phyloP scores from a whole-genome alignment of 2,329 filamentous ascomycete species.

The Fusarium goolgardi region DNA sequence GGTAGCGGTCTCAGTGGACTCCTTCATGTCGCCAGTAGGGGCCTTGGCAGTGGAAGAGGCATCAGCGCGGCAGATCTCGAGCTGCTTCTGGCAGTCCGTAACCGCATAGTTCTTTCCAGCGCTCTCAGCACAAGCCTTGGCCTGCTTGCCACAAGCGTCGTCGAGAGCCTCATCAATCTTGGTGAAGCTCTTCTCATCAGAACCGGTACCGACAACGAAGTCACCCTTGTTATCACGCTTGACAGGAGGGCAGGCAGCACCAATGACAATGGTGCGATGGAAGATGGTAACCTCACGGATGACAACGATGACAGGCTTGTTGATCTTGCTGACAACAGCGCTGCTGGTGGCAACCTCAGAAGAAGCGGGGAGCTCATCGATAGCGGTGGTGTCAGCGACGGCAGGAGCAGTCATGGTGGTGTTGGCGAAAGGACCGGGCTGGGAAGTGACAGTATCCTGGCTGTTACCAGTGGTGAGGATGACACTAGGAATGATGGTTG shows the following conservation, averaged over 20 bases:
- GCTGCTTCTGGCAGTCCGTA: conserved; percentile 44
- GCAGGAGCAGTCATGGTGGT: conserved; percentile 34
- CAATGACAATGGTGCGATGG: conserved; percentile 41
- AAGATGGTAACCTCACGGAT: conserved; percentile 43
- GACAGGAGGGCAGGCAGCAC: conserved; percentile 46
- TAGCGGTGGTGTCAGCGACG: conserved; percentile 17
- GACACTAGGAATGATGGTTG: conserved; percentile 37
- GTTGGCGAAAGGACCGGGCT: conserved; percentile 36
- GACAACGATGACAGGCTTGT: conserved; percentile 39
- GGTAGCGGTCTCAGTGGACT: conserved; percentile 45
- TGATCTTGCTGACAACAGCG: conserved; percentile 33
- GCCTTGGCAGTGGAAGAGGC: conserved; percentile 41
- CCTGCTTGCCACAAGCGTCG: conserved; percentile 46
- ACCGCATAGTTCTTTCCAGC: conserved; percentile 45
- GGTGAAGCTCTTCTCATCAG: conserved; percentile 36
- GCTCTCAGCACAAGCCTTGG: conserved; percentile 38
- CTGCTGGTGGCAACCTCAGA: conserved; percentile 33
- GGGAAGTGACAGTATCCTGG: conserved; percentile 23
- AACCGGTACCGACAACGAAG: conserved; percentile 40
- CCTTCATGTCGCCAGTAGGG: conserved; percentile 32
- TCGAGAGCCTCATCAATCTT: conserved; percentile 40
- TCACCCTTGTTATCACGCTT: conserved; percentile 34
- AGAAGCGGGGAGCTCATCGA: conserved; percentile 18
- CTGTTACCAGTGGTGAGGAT: conserved; percentile 38
- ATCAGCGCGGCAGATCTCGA: conserved; percentile 41